These are phyloP conservation scores for Fragilariopsis cylindrus DNA, from an alignment of 108 stramenopile species.

Conservation along the genomic window DNA sequence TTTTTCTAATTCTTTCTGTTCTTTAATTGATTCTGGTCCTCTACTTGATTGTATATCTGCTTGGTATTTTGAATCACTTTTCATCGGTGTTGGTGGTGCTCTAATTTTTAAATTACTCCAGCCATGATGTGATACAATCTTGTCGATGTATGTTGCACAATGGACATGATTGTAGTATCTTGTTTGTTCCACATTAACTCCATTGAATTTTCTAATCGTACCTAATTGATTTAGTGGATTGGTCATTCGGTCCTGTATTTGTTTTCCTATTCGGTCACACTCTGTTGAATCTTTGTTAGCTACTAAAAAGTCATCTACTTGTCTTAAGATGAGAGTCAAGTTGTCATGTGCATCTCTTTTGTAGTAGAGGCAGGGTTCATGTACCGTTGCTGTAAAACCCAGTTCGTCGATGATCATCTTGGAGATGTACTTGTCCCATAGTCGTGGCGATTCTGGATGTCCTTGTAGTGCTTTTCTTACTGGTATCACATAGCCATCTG, in stretches of 20 bases:
- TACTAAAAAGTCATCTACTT: not conserved
- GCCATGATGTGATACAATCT: slow-evolving; percentile 19
- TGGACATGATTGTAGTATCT: slow-evolving; percentile 22
- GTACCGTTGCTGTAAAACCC: slow-evolving; percentile 29
- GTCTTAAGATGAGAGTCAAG: not conserved
- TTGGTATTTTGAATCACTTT: not conserved
- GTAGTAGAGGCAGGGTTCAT: slow-evolving; percentile 28
- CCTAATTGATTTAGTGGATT: slow-evolving; percentile 34
- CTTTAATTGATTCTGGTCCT: not conserved
- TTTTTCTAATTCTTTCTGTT: slow-evolving; percentile 6
- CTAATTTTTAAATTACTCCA: not conserved
- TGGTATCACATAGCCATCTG: slow-evolving; percentile 18
- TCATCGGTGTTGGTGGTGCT: not conserved
- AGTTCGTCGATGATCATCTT: slow-evolving; percentile 19
- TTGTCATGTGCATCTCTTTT: not conserved
- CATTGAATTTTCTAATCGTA: slow-evolving; percentile 28
- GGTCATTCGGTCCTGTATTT: not conserved
- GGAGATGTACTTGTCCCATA: not conserved
- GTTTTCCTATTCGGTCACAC: not conserved
- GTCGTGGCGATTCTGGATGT: slow-evolving; percentile 19
- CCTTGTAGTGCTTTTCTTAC: slow-evolving; percentile 40
- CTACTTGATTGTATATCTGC: not conserved
- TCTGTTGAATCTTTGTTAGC: not conserved
- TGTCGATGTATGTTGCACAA: slow-evolving; percentile 28
- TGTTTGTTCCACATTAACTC: slow-evolving; percentile 34